Evolutionary conservation across 202 grass and related monocot species (phyloP), one percentile per base, ranked within the genome.

Genomic region (Brachypodium distachyon): DNA sequence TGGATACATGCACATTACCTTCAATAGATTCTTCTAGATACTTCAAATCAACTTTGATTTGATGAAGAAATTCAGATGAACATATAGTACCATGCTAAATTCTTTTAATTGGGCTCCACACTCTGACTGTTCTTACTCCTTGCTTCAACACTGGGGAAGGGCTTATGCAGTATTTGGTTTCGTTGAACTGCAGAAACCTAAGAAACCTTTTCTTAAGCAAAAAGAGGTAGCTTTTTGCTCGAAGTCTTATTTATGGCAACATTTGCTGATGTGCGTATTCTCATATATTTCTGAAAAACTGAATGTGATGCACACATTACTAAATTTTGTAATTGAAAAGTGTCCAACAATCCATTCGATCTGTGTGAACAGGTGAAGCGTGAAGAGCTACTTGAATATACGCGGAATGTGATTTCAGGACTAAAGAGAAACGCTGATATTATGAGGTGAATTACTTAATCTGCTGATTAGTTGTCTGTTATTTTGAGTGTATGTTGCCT

Each of bases 351-450:
- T 47, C 34, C 47, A 72, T 18, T 72, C 17, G 65, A 66, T 57
- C 6, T 78, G 48, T 77, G 60, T 89, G 80, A 80, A 70, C 89
- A 97, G 95, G 91, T 91, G 61, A 97, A 97, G 73, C 89, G 87
- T 49, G 95, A 94, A 47, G 95, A 97, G 46, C 82, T 97, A 5
- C 91, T 97, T 85, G 86, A 97, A 84, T 97, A 90, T 80, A 87
- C 88, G 40, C 91, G 92, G 81, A 79, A 76, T 75, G 87, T 88
- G 32, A 94, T 97, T 85, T 86, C 87, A 74, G 95, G 95, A 70
- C 73, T 97, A 18, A 94, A 97, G 86, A 81, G 82, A 82, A 94
- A 92, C 83, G 91, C 84, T 75, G 95, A 97, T 56, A 87, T 94
- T 85, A 16, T 82, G 84, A 97, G 95, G 95, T 97, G 32, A 84